These are phyloP conservation scores for Penicillium verrucosum DNA, from an alignment of 2,329 filamentous ascomycete genomes.

Conservation along the genomic window DNA sequence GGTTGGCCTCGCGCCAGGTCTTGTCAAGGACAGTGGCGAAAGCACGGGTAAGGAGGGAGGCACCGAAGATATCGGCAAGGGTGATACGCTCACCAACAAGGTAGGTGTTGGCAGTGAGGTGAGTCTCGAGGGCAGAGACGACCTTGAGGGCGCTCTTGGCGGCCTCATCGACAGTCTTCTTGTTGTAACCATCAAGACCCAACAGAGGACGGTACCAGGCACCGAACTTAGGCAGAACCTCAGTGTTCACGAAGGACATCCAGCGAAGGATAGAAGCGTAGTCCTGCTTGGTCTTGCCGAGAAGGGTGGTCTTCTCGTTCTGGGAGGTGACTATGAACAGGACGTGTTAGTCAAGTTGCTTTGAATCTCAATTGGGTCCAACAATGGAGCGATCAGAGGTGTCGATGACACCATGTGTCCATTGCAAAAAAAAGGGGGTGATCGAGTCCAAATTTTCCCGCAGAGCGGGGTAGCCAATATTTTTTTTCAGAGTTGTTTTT, in stretches of 20 bases:
- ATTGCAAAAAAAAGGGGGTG: slow-evolving; percentile 15
- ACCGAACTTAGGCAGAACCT: slow-evolving; percentile 71
- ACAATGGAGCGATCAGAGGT: slow-evolving; percentile 15
- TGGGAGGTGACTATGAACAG: slow-evolving; percentile 78
- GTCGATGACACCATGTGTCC: slow-evolving; percentile 14
- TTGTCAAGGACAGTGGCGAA: slow-evolving; percentile 96
- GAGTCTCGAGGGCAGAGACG: slow-evolving; percentile 72
- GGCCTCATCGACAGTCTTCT: slow-evolving; percentile 87
- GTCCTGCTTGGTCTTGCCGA: slow-evolving; percentile 99
- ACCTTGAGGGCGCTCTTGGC: slow-evolving; percentile 67
- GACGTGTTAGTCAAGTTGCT: slow-evolving; percentile 25
- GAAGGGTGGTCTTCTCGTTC: slow-evolving; percentile 99
- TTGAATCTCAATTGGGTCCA: slow-evolving; percentile 7
- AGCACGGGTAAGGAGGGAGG: slow-evolving; percentile 74
- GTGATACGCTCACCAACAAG: slow-evolving; percentile 97
- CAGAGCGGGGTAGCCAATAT: slow-evolving; percentile 52
- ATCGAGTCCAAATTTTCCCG: slow-evolving; percentile 18
- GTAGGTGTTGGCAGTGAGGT: slow-evolving; percentile 91
- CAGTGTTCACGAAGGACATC: slow-evolving; percentile 94
- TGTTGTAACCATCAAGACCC: slow-evolving; percentile 86
- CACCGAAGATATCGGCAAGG: slow-evolving; percentile 86
- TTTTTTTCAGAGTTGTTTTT: slow-evolving; percentile 64
- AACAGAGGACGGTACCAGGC: slow-evolving; percentile 83
- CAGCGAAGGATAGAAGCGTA: slow-evolving; percentile 97
- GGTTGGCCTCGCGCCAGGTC: slow-evolving; percentile 77